A percentile compares a stretch with the other conserved stretches of the same genome.
Evolutionary conservation across 257 asterid species (phyloP).

Genomic region (Solanum dulcamara): DNA sequence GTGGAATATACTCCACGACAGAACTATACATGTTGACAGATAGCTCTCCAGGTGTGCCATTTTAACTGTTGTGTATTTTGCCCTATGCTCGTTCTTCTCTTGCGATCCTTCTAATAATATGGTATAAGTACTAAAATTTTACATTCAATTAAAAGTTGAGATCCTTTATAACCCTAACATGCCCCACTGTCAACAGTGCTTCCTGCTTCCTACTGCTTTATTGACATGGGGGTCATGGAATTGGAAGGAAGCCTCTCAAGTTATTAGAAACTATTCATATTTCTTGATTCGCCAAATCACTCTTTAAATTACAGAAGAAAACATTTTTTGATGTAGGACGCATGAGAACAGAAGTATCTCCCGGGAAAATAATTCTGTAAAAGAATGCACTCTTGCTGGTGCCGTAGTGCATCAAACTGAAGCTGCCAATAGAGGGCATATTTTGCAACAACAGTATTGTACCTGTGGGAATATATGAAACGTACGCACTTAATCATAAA

Average conservation of each 20-base stretch:
- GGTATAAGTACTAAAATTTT: neutral
- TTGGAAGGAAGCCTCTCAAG: neutral
- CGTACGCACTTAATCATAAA: neutral
- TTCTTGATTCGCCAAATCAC: neutral
- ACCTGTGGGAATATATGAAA: neutral
- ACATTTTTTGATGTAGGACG: neutral
- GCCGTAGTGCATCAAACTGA: neutral
- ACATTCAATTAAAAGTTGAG: neutral
- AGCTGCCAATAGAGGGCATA: neutral
- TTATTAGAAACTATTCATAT: neutral
- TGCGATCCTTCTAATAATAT: neutral
- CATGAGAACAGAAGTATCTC: neutral
- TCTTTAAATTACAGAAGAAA: neutral
- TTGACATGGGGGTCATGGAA: neutral
- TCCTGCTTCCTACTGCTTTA: neutral
- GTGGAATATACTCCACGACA: constrained; percentile 77
- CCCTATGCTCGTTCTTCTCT: neutral
- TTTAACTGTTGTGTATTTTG: neutral
- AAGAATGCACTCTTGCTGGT: neutral
- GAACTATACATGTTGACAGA: constrained; percentile 91
- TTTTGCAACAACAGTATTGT: neutral
- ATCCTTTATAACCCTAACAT: neutral
- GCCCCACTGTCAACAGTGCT: neutral
- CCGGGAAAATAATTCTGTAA: neutral
- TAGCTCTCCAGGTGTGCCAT: constrained; percentile 61